Base-by-base conservation (phyloP, 2,329 filamentous ascomycete species). In the Trichoderma oligosporum region DNA sequence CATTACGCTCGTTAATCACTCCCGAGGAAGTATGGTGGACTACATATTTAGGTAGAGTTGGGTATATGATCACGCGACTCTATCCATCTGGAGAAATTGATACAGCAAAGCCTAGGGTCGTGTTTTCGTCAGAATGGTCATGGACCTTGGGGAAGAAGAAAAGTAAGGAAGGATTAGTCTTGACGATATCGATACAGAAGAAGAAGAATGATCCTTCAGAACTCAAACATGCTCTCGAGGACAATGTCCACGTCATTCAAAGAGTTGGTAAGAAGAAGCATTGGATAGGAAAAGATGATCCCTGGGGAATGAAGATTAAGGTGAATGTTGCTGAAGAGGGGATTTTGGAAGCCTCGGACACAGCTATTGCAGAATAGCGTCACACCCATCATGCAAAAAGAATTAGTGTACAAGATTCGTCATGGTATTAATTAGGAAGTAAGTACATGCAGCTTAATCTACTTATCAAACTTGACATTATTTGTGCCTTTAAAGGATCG, bases 21-120 rank as follows among this genome's bases (percentile, higher is more conserved):
- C 68, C 74, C 0, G 77, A 79, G 61, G 75, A 80, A 57, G 74
- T 79, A 9, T 89, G 85, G 84, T 88, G 85, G 85, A 78, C 81
- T 54, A 77, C 76, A 52, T 88, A 86, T 64, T 64, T 87, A 0
- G 86, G 86, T 0, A 76, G 78, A 14, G 76, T 88, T 1, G 84
- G 82, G 2, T 74, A 74, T 4, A 67, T 88, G 8, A 71, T 87
- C 27, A 81, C 79, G 0, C 74, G 72, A 8, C 73, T 88, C 7
- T 87, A 85, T 69, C 86, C 86, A 0, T 78, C 82, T 1, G 85
- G 86, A 1, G 68, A 76, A 1, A 67, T 80, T 3, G 64, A 71
- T 51, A 60, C 65, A 27, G 63, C 65, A 27, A 71, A 75, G 59
- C 71, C 73, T 16, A 71, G 73, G 22, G 66, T 80, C 22, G 68